Percentiles rank a stretch among this genome's conserved stretches.
Evolutionary conservation across 306 rosid genomes (phyloP).

Genomic region (Glycine tomentella): DNA sequence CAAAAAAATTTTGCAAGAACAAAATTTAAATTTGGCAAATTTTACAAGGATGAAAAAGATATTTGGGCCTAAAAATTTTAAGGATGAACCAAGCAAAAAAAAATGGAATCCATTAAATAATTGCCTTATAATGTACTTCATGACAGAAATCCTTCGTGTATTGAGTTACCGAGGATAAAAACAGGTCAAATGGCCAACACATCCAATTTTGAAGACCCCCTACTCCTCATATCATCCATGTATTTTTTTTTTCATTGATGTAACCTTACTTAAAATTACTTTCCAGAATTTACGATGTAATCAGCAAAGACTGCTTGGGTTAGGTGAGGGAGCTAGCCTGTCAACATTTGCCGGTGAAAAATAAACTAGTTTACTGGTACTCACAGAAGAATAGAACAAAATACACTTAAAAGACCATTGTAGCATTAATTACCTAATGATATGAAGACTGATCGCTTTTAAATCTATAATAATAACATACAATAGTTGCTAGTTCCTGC

Average conservation of each 20-base stretch:
- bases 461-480: constrained; percentile 48
- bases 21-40: too few relatives aligned
- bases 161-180: too few relatives aligned
- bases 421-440: constrained; percentile 50
- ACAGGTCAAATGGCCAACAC: not conserved
- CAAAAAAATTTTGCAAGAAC: too few relatives aligned
- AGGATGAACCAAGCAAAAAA: too few relatives aligned
- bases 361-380: constrained; percentile 11
- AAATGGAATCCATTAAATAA: too few relatives aligned
- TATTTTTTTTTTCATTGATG: not conserved
- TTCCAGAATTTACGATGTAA: not conserved
- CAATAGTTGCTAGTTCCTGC: constrained; percentile 50
- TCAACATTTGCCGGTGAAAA: not conserved
- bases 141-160: too few relatives aligned
- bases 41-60: too few relatives aligned
- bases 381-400: constrained; percentile 16
- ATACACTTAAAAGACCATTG: constrained; percentile 18
- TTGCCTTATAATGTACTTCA: not conserved
- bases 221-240: not conserved
- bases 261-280: not conserved
- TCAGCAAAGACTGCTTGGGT: not conserved
- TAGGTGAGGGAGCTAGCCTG: not conserved
- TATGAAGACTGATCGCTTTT: constrained; percentile 48
- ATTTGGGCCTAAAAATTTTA: too few relatives aligned
- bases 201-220: not conserved